phyloP scores from a whole-genome alignment of 2,329 filamentous ascomycete species.

The Trichophyton verrucosum region DNA sequence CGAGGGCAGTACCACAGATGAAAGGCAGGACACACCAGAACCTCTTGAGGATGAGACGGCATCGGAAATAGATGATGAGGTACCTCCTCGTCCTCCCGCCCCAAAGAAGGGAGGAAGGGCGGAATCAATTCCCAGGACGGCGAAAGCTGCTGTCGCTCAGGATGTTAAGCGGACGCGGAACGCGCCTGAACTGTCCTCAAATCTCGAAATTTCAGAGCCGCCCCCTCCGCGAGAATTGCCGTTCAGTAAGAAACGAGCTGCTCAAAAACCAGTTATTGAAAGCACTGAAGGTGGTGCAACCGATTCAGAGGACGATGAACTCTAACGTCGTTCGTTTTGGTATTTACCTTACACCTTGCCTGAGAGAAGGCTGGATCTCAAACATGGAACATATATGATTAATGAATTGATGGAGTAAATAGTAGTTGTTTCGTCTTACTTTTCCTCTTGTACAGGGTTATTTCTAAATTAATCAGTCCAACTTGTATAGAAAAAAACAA shows the following conservation, averaged over 20 bases:
- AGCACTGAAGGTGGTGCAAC: constrained; percentile 14
- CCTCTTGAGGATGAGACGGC: constrained; percentile 24
- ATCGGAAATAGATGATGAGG: constrained; percentile 20
- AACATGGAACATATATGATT: background rate
- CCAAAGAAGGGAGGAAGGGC: background rate
- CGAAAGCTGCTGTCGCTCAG: background rate
- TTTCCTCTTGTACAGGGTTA: constrained; percentile 4
- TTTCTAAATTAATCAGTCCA: background rate
- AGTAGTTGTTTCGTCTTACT: background rate
- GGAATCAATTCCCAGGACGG: background rate
- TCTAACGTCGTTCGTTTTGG: constrained; percentile 15
- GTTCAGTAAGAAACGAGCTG: constrained; percentile 20
- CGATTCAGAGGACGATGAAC: constrained; percentile 33
- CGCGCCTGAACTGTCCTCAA: background rate
- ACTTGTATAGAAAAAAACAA: background rate
- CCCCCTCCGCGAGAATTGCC: constrained; percentile 34
- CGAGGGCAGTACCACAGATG: constrained; percentile 10
- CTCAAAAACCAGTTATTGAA: constrained; percentile 7
- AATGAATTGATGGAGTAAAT: background rate
- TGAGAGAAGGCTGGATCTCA: background rate
- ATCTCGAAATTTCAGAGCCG: constrained; percentile 13
- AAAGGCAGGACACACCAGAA: constrained; percentile 22
- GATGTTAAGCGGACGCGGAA: background rate
- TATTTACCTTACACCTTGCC: background rate
- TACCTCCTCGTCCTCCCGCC: background rate